These are phyloP conservation scores for Cunninghamia lanceolata DNA, from an alignment of 75 land plant genomes.

Conservation along the genomic window DNA sequence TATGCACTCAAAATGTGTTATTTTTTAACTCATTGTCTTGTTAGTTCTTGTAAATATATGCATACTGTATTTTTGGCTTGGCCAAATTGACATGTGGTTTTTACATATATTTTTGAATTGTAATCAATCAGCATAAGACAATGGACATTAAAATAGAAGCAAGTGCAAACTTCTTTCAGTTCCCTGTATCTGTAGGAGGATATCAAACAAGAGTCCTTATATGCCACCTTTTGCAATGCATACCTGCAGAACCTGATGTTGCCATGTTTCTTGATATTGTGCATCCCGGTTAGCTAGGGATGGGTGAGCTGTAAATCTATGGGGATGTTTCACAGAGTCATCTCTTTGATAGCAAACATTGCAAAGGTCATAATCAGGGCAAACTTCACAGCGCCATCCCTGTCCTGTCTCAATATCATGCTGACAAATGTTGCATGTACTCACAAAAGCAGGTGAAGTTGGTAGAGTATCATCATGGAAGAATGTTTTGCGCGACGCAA, in stretches of 20 bases:
- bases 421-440: constrained; percentile 35
- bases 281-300: constrained; percentile 37
- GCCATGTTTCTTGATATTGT: constrained; percentile 50
- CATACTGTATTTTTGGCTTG: background rate
- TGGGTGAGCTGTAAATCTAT: constrained; percentile 32
- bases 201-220: too few species aligned
- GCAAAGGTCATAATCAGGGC: constrained; percentile 54
- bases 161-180: background rate
- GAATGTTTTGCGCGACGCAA: constrained; percentile 86
- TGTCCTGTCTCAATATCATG: constrained; percentile 53
- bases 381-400: constrained; percentile 51
- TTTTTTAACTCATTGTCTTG: background rate
- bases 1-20: background rate
- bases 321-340: constrained; percentile 32
- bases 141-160: background rate
- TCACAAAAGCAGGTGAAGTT: constrained; percentile 48
- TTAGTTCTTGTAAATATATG: background rate
- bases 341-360: constrained; percentile 29
- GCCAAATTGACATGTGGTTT: background rate
- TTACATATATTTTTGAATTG: background rate
- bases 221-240: background rate
- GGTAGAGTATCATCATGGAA: constrained; percentile 79
- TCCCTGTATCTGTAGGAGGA: too few species aligned
- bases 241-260: constrained; percentile 49
- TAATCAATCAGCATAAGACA: background rate